Evolutionary conservation across 164 flowering plant species (phyloP).

Genomic region (Chimonanthus salicifolius): DNA sequence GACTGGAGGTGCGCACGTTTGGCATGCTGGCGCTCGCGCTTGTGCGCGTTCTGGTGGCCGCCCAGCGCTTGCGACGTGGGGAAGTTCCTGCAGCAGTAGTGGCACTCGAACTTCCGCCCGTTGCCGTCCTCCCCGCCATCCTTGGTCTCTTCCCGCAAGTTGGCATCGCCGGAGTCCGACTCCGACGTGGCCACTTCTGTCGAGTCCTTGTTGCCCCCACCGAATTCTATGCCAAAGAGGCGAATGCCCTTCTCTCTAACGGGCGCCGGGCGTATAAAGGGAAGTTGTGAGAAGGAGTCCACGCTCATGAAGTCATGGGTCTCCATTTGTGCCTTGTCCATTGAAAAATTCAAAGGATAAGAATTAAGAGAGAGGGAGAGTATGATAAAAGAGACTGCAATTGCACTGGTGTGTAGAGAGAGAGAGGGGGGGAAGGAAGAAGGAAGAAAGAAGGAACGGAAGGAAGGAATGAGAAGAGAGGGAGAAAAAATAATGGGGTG

Average conservation of each 20-base stretch:
- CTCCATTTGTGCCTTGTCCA: constrained; percentile 45
- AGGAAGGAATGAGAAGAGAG: background rate
- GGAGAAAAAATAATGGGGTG: constrained; percentile 2
- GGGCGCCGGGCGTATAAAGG: constrained; percentile 73
- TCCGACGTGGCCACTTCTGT: background rate
- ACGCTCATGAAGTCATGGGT: constrained; percentile 93
- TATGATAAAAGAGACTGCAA: background rate
- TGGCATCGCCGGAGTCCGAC: constrained; percentile 25
- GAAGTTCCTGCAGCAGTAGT: constrained; percentile 83
- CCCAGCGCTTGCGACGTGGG: constrained; percentile 95
- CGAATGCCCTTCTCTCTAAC: constrained; percentile 58
- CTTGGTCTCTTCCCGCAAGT: constrained; percentile 13
- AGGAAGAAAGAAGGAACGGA: background rate
- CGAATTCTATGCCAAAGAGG: constrained; percentile 82
- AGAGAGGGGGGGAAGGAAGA: background rate
- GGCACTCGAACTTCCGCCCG: constrained; percentile 68
- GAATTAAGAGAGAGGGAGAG: background rate
- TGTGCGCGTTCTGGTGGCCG: constrained; percentile 97
- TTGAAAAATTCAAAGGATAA: constrained; percentile 5
- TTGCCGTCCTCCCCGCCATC: constrained; percentile 7
- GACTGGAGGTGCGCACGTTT: constrained; percentile 81
- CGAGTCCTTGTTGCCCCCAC: background rate
- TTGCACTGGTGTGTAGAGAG: constrained; percentile 3
- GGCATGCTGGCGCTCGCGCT: constrained; percentile 83
- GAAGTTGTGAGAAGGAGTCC: constrained; percentile 87